Percentiles rank a stretch among this genome's conserved stretches.
phyloP scores from a whole-genome alignment of 768 basidiomycete genomes.

The Podaxis mareebaensis region DNA sequence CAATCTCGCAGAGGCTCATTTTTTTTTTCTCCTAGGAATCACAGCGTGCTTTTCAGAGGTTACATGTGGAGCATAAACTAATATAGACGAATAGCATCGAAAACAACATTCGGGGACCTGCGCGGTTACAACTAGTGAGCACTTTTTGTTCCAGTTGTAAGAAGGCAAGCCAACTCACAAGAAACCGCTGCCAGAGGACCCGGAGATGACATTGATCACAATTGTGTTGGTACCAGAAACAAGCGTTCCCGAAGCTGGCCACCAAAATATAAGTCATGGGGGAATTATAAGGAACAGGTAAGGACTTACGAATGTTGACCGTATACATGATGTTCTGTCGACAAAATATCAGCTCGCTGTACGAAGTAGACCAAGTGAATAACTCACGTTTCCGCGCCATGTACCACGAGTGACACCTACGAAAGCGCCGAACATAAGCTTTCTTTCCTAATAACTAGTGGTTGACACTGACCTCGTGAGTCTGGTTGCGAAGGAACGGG shows the following conservation, averaged over 20 bases:
- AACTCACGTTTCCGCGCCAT: constrained; percentile 36
- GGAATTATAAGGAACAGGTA: background rate
- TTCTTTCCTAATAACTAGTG: background rate
- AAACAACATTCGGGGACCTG: constrained; percentile 33
- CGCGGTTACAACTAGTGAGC: background rate
- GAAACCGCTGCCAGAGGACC: constrained; percentile 32
- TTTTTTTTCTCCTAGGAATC: background rate
- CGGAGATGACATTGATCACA: constrained; percentile 34
- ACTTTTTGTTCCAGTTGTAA: background rate
- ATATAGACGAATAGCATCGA: constrained; percentile 32
- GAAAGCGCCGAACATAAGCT: background rate
- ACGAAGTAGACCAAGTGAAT: background rate
- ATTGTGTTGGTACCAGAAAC: constrained; percentile 31
- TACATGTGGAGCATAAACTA: constrained; percentile 6
- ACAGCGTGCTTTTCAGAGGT: background rate
- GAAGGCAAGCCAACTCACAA: constrained; percentile 26
- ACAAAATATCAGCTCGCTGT: background rate
- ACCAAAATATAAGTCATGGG: background rate
- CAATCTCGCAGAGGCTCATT: background rate
- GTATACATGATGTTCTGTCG: constrained; percentile 35
- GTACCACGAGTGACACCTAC: constrained; percentile 37
- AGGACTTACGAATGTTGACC: constrained; percentile 33
- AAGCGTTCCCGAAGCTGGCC: constrained; percentile 30
- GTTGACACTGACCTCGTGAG: constrained; percentile 25
- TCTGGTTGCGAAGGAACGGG: constrained; percentile 33